phyloP scores from a whole-genome alignment of 208 protist genomes.

The Trypanosoma cruzi region DNA sequence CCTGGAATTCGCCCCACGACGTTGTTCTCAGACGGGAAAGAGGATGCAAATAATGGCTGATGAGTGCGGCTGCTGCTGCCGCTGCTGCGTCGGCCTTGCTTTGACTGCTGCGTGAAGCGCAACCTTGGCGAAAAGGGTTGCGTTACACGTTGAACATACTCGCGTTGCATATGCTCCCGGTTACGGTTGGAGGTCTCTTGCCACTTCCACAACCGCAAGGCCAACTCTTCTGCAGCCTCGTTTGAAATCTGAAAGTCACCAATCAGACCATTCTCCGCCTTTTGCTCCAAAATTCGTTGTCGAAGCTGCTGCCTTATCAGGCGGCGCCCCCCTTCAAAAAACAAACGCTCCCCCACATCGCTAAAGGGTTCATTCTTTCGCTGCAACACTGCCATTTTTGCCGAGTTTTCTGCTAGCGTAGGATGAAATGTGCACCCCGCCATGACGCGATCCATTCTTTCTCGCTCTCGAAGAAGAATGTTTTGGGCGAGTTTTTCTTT shows the following conservation, averaged over 20 bases:
- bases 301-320: conserved; percentile 82
- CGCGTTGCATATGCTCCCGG: conserved; percentile 30
- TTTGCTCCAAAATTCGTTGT: conserved; percentile 38
- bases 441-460: conserved; percentile 37
- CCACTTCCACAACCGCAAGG: conserved; percentile 58
- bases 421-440: conserved; percentile 65
- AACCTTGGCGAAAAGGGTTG: neutral
- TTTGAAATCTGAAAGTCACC: conserved; percentile 47
- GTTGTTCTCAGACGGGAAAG: neutral
- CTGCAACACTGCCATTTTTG: conserved; percentile 34
- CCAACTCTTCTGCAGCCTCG: conserved; percentile 35
- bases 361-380: conserved; percentile 49
- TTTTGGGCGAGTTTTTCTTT: conserved; percentile 32
- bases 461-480: conserved; percentile 31
- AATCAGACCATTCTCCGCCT: conserved; percentile 34
- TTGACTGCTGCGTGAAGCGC: too few relatives aligned
- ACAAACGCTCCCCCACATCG: conserved; percentile 66
- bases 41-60: neutral
- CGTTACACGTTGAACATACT: conserved; percentile 23
- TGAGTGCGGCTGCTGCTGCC: neutral
- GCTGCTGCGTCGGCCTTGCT: neutral
- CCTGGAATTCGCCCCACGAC: neutral
- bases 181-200: conserved; percentile 37
- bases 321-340: conserved; percentile 70
- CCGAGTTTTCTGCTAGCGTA: conserved; percentile 37